A percentile compares a stretch with the other conserved stretches of the same genome.
Conservation (phyloP, 2,329 filamentous ascomycete genomes). For the Epichloe bromicola region DNA sequence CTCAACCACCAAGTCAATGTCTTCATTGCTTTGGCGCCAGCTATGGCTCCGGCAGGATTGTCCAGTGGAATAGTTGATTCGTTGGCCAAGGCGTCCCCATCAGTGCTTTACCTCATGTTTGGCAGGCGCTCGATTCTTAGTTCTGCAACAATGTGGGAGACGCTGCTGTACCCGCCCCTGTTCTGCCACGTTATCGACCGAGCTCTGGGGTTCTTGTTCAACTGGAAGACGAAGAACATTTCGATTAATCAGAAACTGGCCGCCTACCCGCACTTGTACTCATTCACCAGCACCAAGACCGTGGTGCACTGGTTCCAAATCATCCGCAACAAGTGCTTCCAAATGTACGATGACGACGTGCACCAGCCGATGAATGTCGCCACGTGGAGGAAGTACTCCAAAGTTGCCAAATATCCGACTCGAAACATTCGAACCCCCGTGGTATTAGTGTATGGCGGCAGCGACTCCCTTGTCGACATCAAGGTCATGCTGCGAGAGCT, state of each 20-base stretch:
- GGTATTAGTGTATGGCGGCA: constrained; percentile 84
- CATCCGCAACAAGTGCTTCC: constrained; percentile 88
- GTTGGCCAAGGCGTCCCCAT: constrained; percentile 83
- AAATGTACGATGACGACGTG: constrained; percentile 96
- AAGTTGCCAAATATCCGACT: constrained; percentile 91
- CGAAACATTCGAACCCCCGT: constrained; percentile 95
- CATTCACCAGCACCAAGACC: constrained; percentile 90
- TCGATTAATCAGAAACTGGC: constrained; percentile 79
- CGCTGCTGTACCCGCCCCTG: constrained; percentile 84
- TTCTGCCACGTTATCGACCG: constrained; percentile 82
- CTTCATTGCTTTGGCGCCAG: constrained; percentile 89
- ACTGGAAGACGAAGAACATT: constrained; percentile 81
- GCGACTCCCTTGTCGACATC: constrained; percentile 89
- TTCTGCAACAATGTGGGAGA: constrained; percentile 95
- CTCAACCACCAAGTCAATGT: constrained; percentile 90
- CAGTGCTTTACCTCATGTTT: constrained; percentile 85
- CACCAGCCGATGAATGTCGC: constrained; percentile 61
- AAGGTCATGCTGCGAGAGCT: constrained; percentile 82
- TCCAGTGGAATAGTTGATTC: constrained; percentile 86
- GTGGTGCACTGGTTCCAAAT: constrained; percentile 99
- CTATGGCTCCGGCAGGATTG: constrained; percentile 88
- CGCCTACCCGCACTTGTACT: constrained; percentile 91
- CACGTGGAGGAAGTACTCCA: constrained; percentile 73
- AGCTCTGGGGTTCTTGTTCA: constrained; percentile 71
- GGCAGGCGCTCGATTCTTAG: constrained; percentile 82